Conservation (phyloP, 306 rosid species). For the Dalbergia cochinchinensis region DNA sequence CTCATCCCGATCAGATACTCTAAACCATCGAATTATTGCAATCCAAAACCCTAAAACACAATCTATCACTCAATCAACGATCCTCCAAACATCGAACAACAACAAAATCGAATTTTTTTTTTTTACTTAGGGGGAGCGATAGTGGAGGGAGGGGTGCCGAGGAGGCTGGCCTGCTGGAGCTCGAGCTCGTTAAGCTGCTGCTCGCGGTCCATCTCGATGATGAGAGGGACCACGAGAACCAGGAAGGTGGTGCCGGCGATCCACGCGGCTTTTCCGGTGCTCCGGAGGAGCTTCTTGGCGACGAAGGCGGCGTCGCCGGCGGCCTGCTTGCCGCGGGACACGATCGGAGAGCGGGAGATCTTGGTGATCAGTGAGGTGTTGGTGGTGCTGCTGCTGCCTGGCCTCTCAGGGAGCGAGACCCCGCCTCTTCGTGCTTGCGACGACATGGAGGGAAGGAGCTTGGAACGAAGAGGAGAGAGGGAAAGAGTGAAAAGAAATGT, state of each 20-base stretch:
- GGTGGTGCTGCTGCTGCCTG: conserved; percentile 5
- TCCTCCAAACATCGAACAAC: background rate
- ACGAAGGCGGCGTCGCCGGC: conserved; percentile 72
- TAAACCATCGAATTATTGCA: conserved; percentile 23
- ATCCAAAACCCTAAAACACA: conserved; percentile 36
- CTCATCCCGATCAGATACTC: conserved; percentile 1
- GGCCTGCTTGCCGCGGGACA: conserved; percentile 65
- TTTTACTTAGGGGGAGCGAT: conserved; percentile 54
- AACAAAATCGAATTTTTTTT: background rate
- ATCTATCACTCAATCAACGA: background rate
- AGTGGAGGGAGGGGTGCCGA: conserved; percentile 66
- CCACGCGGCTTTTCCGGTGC: conserved; percentile 98
- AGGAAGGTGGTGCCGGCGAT: conserved; percentile 90
- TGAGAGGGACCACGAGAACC: conserved; percentile 80
- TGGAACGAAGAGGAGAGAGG: background rate
- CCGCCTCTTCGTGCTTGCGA: conserved; percentile 78
- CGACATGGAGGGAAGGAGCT: conserved; percentile 57
- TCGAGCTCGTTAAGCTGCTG: conserved; percentile 92
- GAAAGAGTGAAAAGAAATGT: background rate
- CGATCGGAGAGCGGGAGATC: conserved; percentile 65
- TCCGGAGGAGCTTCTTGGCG: conserved; percentile 71
- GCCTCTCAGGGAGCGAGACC: conserved; percentile 80
- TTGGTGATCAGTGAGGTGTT: conserved; percentile 46
- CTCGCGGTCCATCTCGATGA: conserved; percentile 97
- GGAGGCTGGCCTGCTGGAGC: conserved; percentile 93